phyloP scores from a whole-genome alignment of 2,329 filamentous ascomycete genomes.

The Aspergillus fructus region DNA sequence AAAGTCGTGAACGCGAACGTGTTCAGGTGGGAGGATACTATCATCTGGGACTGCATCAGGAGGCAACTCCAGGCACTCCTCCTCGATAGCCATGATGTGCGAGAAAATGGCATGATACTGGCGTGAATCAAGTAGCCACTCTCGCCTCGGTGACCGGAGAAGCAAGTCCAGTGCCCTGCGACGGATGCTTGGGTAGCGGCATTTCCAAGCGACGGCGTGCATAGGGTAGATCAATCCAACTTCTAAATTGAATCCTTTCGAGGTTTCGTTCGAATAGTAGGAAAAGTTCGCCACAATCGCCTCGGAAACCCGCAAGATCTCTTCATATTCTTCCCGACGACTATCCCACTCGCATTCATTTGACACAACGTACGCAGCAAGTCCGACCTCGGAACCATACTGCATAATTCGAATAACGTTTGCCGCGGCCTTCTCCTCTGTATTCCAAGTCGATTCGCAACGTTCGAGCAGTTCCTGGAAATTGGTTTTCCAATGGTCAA shows the following conservation, averaged over 20 bases:
- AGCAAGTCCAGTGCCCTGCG: constrained; percentile 20
- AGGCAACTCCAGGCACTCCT: not conserved
- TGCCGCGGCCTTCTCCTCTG: constrained; percentile 8
- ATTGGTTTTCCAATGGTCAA: not conserved
- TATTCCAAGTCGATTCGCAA: constrained; percentile 4
- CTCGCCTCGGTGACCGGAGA: constrained; percentile 12
- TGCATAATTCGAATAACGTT: constrained; percentile 15
- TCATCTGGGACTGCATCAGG: not conserved
- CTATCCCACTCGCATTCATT: constrained; percentile 18
- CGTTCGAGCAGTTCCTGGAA: not conserved
- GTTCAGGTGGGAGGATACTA: constrained; percentile 9
- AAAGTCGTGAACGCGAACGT: constrained; percentile 16
- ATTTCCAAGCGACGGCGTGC: constrained; percentile 22
- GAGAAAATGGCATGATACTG: constrained; percentile 18
- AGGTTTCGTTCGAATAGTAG: not conserved
- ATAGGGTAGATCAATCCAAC: constrained; percentile 19
- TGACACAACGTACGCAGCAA: constrained; percentile 7
- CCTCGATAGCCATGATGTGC: constrained; percentile 19
- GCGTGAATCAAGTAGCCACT: constrained; percentile 14
- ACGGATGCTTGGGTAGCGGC: constrained; percentile 21
- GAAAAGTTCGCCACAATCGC: not conserved
- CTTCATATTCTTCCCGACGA: constrained; percentile 11
- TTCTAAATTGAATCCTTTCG: constrained; percentile 16
- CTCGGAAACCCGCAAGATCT: constrained; percentile 1
- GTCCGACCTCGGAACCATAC: constrained; percentile 6